A percentile compares a stretch with the other conserved stretches of the same genome.
These are phyloP conservation scores for Drosera capensis DNA, from an alignment of 148 eudicot species.

Conservation along the genomic window DNA sequence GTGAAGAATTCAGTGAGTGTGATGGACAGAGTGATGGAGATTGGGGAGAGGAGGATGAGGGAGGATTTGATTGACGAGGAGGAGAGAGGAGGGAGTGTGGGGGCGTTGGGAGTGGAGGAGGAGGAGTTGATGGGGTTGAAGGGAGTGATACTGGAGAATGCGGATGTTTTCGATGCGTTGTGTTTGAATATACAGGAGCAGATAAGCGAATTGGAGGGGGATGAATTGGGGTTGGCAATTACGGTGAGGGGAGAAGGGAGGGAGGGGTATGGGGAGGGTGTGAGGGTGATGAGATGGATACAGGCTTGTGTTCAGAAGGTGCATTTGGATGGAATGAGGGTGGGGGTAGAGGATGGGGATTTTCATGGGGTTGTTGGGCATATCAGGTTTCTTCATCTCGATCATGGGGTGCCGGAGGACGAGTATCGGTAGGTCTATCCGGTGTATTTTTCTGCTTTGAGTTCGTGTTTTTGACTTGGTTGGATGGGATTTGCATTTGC, in stretches of 20 bases:
- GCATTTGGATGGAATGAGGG: slow-evolving; percentile 71
- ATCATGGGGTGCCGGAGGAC: slow-evolving; percentile 44
- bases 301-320: slow-evolving; percentile 44
- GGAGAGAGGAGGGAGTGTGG: slow-evolving; percentile 6
- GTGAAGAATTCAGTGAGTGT: slow-evolving; percentile 25
- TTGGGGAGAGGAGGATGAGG: slow-evolving; percentile 52
- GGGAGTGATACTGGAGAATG: slow-evolving; percentile 41
- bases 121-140: slow-evolving; percentile 49
- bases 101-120: slow-evolving; percentile 16
- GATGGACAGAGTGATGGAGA: slow-evolving; percentile 34
- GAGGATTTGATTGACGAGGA: slow-evolving; percentile 36
- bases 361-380: slow-evolving; percentile 38
- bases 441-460: neutral
- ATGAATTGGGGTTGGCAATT: slow-evolving; percentile 38
- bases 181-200: slow-evolving; percentile 53
- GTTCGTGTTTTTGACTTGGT: neutral
- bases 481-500: neutral
- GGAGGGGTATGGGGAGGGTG: slow-evolving; percentile 25
- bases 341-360: slow-evolving; percentile 28
- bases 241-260: slow-evolving; percentile 27
- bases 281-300: slow-evolving; percentile 33
- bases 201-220: slow-evolving; percentile 20
- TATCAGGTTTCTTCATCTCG: slow-evolving; percentile 53
- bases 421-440: slow-evolving; percentile 52
- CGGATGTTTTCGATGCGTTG: slow-evolving; percentile 50